These are phyloP conservation scores for Edhazardia aedis DNA, from an alignment of 371 early-diverging fungal genomes.

Conservation along the genomic window DNA sequence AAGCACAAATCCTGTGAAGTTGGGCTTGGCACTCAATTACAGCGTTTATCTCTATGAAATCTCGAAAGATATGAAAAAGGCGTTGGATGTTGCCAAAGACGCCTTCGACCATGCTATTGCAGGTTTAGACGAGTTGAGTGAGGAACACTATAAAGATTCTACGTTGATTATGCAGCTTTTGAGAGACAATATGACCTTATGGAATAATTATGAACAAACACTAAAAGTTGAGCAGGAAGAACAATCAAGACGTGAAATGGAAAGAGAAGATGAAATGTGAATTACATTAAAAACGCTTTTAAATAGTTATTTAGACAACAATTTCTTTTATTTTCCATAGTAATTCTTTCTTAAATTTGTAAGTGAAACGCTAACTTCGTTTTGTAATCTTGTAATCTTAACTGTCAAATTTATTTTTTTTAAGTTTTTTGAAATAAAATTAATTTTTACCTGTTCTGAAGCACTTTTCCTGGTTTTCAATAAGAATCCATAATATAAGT, in stretches of 20 bases:
- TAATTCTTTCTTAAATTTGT: too few relatives aligned
- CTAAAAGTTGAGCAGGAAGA: neutral
- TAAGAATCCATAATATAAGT: too few relatives aligned
- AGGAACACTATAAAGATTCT: conserved; percentile 97
- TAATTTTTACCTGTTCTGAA: too few relatives aligned
- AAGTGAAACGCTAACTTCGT: too few relatives aligned
- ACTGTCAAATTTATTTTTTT: too few relatives aligned
- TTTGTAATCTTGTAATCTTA: too few relatives aligned
- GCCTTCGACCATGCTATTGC: conserved; percentile 98
- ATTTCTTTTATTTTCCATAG: too few relatives aligned
- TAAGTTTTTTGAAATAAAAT: too few relatives aligned
- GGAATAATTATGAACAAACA: conserved; percentile 51
- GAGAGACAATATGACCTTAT: conserved; percentile 93
- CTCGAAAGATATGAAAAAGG: conserved; percentile 83
- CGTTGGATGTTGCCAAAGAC: conserved; percentile 87
- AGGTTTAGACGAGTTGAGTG: conserved; percentile 84
- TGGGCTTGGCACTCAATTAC: conserved; percentile 94
- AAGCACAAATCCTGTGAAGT: conserved; percentile 88
- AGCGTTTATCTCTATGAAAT: conserved; percentile 99
- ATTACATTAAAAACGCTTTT: too few relatives aligned
- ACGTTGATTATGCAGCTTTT: conserved; percentile 98
- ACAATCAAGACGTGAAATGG: neutral
- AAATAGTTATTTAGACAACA: too few relatives aligned
- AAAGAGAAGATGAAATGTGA: neutral
- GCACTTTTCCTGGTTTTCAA: too few relatives aligned